Percentiles rank a stretch among this genome's conserved stretches.
Evolutionary conservation across 1,284 basidiomycete species (phyloP).

Genomic region (Cystobasidiaceae sp.): DNA sequence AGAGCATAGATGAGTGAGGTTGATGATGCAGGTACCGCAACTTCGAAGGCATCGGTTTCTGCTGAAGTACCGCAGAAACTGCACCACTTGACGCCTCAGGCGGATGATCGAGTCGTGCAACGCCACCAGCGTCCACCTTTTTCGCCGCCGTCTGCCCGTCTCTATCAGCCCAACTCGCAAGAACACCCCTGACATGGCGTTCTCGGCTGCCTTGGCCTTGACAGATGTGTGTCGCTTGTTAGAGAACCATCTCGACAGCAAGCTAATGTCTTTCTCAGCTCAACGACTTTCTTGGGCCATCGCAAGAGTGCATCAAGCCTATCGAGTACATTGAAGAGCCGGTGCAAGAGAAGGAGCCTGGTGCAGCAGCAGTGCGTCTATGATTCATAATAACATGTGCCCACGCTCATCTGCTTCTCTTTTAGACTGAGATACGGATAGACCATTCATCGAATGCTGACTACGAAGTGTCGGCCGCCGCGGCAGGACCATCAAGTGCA

Average conservation of each 20-base stretch:
- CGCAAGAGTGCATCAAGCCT: constrained; percentile 96
- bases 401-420: not conserved
- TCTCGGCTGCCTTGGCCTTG: constrained; percentile 25
- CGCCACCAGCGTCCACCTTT: not conserved
- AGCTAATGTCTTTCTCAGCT: constrained; percentile 53
- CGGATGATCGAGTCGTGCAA: too few relatives aligned
- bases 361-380: constrained; percentile 32
- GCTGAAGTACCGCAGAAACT: too few relatives aligned
- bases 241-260: not conserved
- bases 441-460: constrained; percentile 36
- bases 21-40: too few relatives aligned
- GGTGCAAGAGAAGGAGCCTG: constrained; percentile 46
- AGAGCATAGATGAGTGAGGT: too few relatives aligned
- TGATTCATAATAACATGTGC: not conserved
- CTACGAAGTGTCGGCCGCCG: constrained; percentile 35
- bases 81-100: too few relatives aligned
- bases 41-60: too few relatives aligned
- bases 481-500: not conserved
- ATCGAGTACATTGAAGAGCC: constrained; percentile 50
- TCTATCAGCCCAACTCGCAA: not conserved
- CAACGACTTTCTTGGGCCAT: constrained; percentile 96
- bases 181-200: constrained; percentile 11
- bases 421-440: constrained; percentile 42
- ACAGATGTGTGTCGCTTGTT: constrained; percentile 10
- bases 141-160: not conserved